Base-by-base conservation (phyloP, 441 rosid species). In the Codiaeum variegatum region DNA sequence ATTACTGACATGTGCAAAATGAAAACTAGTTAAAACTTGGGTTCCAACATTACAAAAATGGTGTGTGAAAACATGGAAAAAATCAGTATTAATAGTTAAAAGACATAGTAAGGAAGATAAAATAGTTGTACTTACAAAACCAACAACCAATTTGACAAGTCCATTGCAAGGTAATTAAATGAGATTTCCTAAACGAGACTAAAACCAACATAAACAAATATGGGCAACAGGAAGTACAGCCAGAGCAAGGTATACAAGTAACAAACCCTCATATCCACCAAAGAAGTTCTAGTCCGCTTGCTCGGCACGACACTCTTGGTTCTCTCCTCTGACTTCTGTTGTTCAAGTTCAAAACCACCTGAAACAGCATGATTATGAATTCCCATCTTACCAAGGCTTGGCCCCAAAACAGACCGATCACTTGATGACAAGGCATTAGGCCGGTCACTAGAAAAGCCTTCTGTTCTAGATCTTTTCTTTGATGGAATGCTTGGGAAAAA, bases 241-340 rank as follows among this genome's bases (percentile, higher is more conserved):
- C 36, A 52, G 24, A 64, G 70, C 70, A 70, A 66, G 68, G 76
- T 44, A 75, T 61, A 58, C 51, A 76, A 75, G 74, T 63, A 73
- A 83, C 90, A 80, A 77, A 88, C 90, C 91, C 83, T 85, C 73
- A 79, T 75, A 85, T 84, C 96, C 88, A 84, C 89, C 91, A 93
- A 64, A 71, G 97, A 92, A 74, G 98, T 96, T 74, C 98, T 96
- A 60, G 97, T 90, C 63, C 98, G 91, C 82, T 91, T 95, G 85
- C 83, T 95, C 76, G 96, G 87, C 73, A 90, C 88, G 69, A 77
- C 76, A 80, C 75, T 85, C 78, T 88, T 93, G 31, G 87, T 82
- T 75, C 90, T 87, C 82, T 88, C 96, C 73, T 92, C 96, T 28
- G 88, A 73, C 81, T 85, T 93, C 63, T 81, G 93, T 68, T 76